These are phyloP conservation scores for Erysimum cheiri DNA, from an alignment of 441 rosid genomes.

Conservation along the genomic window DNA sequence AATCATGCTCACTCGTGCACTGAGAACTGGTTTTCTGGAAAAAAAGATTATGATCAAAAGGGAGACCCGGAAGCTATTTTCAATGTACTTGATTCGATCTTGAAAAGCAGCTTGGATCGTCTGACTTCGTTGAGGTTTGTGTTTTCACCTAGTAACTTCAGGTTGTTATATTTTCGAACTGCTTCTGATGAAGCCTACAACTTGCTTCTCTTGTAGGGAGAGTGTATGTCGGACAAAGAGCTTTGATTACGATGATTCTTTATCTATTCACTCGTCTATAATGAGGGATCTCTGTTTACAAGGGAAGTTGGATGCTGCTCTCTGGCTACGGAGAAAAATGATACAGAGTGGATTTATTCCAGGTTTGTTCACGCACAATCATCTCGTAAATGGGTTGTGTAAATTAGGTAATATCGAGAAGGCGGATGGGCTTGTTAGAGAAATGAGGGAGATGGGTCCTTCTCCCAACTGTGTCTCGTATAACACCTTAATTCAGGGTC, in stretches of 20 bases:
- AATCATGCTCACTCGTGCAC: slow-evolving; percentile 32
- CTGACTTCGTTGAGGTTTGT: slow-evolving; percentile 62
- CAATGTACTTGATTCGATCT: slow-evolving; percentile 58
- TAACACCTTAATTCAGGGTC: slow-evolving; percentile 62
- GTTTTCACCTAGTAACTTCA: neutral
- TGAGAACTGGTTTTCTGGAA: slow-evolving; percentile 45
- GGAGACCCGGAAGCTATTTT: slow-evolving; percentile 54
- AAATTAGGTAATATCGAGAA: slow-evolving; percentile 52
- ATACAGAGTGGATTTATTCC: slow-evolving; percentile 58
- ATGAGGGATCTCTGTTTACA: slow-evolving; percentile 61
- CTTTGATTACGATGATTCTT: slow-evolving; percentile 39
- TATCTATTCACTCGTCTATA: slow-evolving; percentile 38
- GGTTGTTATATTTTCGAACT: neutral
- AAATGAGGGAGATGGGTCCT: slow-evolving; percentile 71
- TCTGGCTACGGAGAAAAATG: slow-evolving; percentile 61
- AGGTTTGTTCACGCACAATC: slow-evolving; percentile 66
- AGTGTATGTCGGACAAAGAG: slow-evolving; percentile 45
- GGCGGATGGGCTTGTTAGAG: slow-evolving; percentile 62
- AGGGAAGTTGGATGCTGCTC: slow-evolving; percentile 69
- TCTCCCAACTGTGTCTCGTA: slow-evolving; percentile 66
- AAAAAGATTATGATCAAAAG: slow-evolving; percentile 44
- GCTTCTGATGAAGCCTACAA: slow-evolving; percentile 1
- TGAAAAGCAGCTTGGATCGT: slow-evolving; percentile 69
- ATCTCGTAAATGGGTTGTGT: slow-evolving; percentile 65
- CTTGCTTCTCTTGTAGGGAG: slow-evolving; percentile 56